Conservation (phyloP, 148 eudicot species). For the Vaccinium macrocarpon region DNA sequence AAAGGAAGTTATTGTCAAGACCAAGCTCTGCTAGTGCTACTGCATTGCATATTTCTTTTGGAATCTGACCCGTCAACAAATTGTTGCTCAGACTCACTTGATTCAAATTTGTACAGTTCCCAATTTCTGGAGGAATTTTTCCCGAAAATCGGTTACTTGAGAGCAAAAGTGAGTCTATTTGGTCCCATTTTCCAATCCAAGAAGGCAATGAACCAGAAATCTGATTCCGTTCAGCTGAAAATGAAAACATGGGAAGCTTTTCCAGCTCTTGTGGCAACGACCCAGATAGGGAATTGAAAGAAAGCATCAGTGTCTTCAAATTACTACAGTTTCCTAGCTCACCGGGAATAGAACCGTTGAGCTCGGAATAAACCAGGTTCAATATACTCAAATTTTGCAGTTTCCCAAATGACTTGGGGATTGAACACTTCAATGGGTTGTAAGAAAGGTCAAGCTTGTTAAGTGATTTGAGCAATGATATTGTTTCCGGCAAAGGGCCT, state of each 20-base stretch:
- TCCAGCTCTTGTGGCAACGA: conserved; percentile 38
- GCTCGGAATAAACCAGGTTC: conserved; percentile 40
- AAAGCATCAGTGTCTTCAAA: conserved; percentile 40
- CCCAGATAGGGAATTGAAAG: conserved; percentile 49
- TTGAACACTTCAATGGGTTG: conserved; percentile 48
- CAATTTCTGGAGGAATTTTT: conserved; percentile 43
- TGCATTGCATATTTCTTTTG: conserved; percentile 44
- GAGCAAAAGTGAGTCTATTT: conserved; percentile 36
- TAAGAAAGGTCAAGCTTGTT: conserved; percentile 41
- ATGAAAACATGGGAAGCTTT: conserved; percentile 30
- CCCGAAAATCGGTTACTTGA: conserved; percentile 44
- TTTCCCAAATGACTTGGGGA: conserved; percentile 37
- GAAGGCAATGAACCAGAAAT: conserved; percentile 47
- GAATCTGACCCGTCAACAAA: conserved; percentile 38
- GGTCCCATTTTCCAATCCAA: conserved; percentile 47
- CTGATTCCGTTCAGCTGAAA: conserved; percentile 43
- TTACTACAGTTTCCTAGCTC: conserved; percentile 45
- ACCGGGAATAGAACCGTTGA: conserved; percentile 45
- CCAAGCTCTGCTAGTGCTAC: conserved; percentile 33
- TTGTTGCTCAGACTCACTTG: conserved; percentile 42
- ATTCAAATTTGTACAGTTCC: conserved; percentile 37
- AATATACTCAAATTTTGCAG: conserved; percentile 38
- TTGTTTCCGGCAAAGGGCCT: conserved; percentile 44
- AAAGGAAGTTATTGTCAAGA: conserved; percentile 34
- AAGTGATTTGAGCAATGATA: conserved; percentile 36